Base-by-base conservation (phyloP, 768 basidiomycete genomes). In the Mycena crocata region DNA sequence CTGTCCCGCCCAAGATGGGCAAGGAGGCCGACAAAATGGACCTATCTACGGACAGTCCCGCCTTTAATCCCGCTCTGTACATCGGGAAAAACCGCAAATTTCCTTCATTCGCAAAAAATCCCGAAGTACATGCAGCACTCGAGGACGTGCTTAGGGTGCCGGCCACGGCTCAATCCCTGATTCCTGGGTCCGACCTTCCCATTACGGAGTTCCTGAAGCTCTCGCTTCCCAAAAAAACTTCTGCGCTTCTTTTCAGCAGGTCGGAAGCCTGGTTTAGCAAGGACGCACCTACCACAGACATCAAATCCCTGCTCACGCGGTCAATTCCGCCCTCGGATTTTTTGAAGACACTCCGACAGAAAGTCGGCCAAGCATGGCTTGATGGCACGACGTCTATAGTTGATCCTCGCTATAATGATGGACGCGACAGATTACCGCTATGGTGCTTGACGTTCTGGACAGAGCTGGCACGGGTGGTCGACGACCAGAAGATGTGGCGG, bases 161-260 rank as follows among this genome's bases (percentile, higher is more conserved):
- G 13, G 10, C 23, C 13, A 14, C 48, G 28, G 13, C 30, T 24
- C 8, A 7, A 8, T 50, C 48, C 21, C 51, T 54, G 32, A 54
- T 54, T 23, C 51, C 51, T 54, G 51, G 51, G 35, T 24, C 51
- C 9, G 37, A 54, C 35, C 51, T 54, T n/a, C 51, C 51, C 8
- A 24, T 54, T 35, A 39, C 51, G 34, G 51, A 54, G 35, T 54
- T 54, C 24, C 51, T 54, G 12, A 39, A 54, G 51, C 51, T 54
- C 3, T 23, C 34, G 23, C 24, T 54, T 17, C 51, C 51, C n/a
- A 35, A 54, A 54, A 54, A 54, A 37, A 35, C 51, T n/a, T 35
- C 32, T 23, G 51, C 32, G 5, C 51, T 54, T 23, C 13, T 54
- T n/a, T 54, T 35, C 51, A 54, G 34, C 35, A 37, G 37, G 32